Percentiles rank a stretch among this genome's conserved stretches.
These are phyloP conservation scores for Podaxis sp. DNA, from an alignment of 768 basidiomycete species.

Conservation along the genomic window DNA sequence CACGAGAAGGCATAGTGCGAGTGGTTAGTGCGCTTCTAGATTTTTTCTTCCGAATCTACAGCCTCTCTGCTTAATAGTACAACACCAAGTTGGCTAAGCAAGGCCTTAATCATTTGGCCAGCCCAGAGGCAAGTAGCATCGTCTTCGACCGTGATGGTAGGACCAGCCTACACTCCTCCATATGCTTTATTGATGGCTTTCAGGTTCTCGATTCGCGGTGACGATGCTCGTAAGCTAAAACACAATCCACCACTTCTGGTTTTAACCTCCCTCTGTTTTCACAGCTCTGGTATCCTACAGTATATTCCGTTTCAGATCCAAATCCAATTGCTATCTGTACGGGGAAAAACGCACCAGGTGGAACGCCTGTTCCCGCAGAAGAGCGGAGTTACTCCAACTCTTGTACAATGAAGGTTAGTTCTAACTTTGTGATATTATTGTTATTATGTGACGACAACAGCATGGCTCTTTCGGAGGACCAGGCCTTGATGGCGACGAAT, in stretches of 20 bases:
- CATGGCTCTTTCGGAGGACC: slow-evolving; percentile 76
- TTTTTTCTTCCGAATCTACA: neutral
- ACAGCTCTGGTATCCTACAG: slow-evolving; percentile 68
- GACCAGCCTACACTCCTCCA: slow-evolving; percentile 9
- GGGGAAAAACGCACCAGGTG: slow-evolving; percentile 54
- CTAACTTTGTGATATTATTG: neutral
- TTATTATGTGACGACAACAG: slow-evolving; percentile 29
- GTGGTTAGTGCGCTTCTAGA: slow-evolving; percentile 31
- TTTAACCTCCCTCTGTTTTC: slow-evolving; percentile 17
- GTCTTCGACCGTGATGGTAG: slow-evolving; percentile 67
- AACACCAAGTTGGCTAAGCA: slow-evolving; percentile 43
- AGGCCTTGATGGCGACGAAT: slow-evolving; percentile 47
- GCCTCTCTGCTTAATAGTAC: slow-evolving; percentile 28
- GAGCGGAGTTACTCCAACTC: slow-evolving; percentile 64
- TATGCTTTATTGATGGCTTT: neutral
- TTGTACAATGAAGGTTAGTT: slow-evolving; percentile 75
- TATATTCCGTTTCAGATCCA: slow-evolving; percentile 66
- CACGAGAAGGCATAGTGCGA: slow-evolving; percentile 54
- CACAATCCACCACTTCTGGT: neutral
- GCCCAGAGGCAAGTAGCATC: slow-evolving; percentile 69
- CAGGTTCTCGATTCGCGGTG: slow-evolving; percentile 63
- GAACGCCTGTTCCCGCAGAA: slow-evolving; percentile 41
- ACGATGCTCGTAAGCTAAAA: slow-evolving; percentile 56
- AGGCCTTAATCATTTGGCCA: slow-evolving; percentile 36
- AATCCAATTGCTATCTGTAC: slow-evolving; percentile 70